Conservation (phyloP, 208 protist species). For the Trichomonas tenax region DNA sequence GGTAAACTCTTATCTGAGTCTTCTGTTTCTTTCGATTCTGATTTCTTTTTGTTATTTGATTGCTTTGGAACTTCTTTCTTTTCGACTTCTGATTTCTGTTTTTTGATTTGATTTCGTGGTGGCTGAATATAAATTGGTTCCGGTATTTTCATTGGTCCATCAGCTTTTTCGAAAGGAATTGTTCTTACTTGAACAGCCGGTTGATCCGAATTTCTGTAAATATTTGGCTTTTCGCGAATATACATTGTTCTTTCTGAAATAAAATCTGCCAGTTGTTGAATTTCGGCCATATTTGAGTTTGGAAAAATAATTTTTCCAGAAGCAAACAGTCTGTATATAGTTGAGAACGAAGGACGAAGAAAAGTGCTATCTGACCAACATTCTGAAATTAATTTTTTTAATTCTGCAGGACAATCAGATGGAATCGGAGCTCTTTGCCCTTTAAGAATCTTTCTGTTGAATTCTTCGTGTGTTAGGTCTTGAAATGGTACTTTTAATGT, state of each 20-base stretch:
- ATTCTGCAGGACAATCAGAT: not conserved
- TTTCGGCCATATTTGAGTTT: not conserved
- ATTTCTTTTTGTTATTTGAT: not conserved
- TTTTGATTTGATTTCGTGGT: not conserved
- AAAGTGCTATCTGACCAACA: not conserved
- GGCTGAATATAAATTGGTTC: not conserved
- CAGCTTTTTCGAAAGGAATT: not conserved
- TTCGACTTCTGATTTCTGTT: not conserved
- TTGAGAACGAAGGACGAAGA: not conserved
- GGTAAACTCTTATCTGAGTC: too few species aligned
- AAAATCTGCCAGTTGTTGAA: not conserved
- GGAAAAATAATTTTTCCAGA: not conserved
- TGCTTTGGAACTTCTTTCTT: not conserved
- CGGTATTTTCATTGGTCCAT: not conserved
- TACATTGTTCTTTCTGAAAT: not conserved
- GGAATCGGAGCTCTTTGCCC: not conserved
- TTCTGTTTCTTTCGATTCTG: not conserved
- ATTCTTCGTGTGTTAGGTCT: not conserved
- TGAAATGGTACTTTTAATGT: not conserved
- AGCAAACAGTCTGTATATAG: not conserved
- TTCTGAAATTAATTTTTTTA: not conserved
- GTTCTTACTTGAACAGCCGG: not conserved
- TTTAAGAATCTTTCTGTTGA: not conserved
- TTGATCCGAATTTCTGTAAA: not conserved
- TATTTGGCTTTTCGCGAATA: not conserved